A percentile compares a stretch with the other conserved stretches of the same genome.
Evolutionary conservation across 192 early-diverging fungal genomes (phyloP).

Genomic region (Coemansia sp.): DNA sequence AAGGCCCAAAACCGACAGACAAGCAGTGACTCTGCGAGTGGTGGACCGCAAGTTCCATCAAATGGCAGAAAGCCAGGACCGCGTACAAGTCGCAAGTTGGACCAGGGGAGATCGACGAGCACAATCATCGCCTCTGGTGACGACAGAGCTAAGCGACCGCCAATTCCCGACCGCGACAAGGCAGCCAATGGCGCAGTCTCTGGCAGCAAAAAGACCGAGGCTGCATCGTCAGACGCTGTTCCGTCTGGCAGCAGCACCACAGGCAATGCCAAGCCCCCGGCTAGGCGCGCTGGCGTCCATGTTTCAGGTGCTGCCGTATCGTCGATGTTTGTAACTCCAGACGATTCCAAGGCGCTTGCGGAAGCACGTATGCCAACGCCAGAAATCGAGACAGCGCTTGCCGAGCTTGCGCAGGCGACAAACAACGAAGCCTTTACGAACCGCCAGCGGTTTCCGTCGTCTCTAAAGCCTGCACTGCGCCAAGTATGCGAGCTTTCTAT

Average conservation of each 20-base stretch:
- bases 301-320: slow-evolving; percentile 9
- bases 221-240: neutral
- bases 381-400: slow-evolving; percentile 46
- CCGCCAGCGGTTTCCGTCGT: slow-evolving; percentile 51
- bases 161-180: slow-evolving; percentile 44
- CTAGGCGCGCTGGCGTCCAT: slow-evolving; percentile 24
- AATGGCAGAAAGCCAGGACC: slow-evolving; percentile 50
- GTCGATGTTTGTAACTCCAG: slow-evolving; percentile 8
- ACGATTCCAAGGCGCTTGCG: slow-evolving; percentile 19
- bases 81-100: slow-evolving; percentile 52
- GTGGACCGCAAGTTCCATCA: slow-evolving; percentile 31
- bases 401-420: slow-evolving; percentile 27
- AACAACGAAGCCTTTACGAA: slow-evolving; percentile 41
- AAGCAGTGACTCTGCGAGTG: slow-evolving; percentile 18
- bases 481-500: slow-evolving; percentile 55
- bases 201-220: neutral
- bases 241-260: neutral
- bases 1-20: slow-evolving; percentile 26
- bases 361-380: slow-evolving; percentile 39
- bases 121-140: slow-evolving; percentile 12
- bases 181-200: neutral
- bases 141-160: slow-evolving; percentile 20
- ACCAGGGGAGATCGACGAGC: slow-evolving; percentile 17
- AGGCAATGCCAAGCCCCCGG: slow-evolving; percentile 1
- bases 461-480: slow-evolving; percentile 49